These are phyloP conservation scores for Cytauxzoon felis DNA, from an alignment of 169 alveolate genomes.

Conservation along the genomic window DNA sequence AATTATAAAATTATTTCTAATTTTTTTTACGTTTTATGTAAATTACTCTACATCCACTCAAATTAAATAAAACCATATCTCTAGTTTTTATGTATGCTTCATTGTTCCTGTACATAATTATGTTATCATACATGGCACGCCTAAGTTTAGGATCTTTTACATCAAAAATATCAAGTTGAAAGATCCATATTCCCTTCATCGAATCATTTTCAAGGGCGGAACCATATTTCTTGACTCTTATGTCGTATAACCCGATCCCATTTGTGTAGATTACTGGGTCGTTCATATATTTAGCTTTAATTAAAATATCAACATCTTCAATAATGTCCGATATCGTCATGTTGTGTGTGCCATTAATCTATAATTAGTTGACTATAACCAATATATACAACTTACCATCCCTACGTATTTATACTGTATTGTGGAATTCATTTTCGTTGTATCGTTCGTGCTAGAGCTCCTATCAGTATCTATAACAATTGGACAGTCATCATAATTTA, in stretches of 20 bases:
- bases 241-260: constrained; percentile 5
- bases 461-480: background rate
- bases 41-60: constrained; percentile 35
- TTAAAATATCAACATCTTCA: constrained; percentile 16
- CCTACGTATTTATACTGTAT: background rate
- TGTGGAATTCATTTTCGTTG: background rate
- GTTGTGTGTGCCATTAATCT: constrained; percentile 37
- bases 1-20: background rate
- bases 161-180: constrained; percentile 56
- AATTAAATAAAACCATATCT: background rate
- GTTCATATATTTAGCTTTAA: constrained; percentile 1
- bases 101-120: background rate
- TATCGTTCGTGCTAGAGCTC: too few species aligned
- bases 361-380: background rate
- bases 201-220: constrained; percentile 14
- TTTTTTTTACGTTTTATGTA: constrained; percentile 8
- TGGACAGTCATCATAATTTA: background rate
- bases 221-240: constrained; percentile 15
- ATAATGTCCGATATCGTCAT: constrained; percentile 36
- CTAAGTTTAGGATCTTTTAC: constrained; percentile 43
- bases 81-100: background rate
- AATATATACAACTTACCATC: background rate
- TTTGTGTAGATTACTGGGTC: background rate
- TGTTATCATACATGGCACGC: constrained; percentile 20
- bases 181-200: constrained; percentile 34